Evolutionary conservation across 2,329 filamentous ascomycete species (phyloP), one percentile per base, ranked within the genome.

Genomic region (Erysiphe pulchra): DNA sequence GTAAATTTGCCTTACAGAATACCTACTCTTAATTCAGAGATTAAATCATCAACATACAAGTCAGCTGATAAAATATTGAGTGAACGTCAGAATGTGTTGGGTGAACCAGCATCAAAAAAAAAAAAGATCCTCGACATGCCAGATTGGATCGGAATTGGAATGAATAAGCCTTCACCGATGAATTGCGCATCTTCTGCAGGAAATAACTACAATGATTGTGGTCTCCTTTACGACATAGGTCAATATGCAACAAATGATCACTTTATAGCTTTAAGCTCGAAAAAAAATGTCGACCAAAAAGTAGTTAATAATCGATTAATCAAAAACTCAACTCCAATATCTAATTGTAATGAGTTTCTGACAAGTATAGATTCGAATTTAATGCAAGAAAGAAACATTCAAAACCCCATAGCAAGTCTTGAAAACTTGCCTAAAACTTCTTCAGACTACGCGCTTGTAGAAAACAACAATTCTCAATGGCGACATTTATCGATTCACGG

Each of bases 101-200:
- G 49, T 4, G 47, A 50, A 13, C 45, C 54, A 17, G 49, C 47
- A n/a, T 48, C 51, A 28, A 57, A 53, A 44, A 55, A 49, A 46
- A 48, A 47, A 40, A 55, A 48, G 38, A 44, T 59, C 32, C 52
- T 59, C 40, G 44, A 47, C 10, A 53, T 51, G 20, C 49, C 50
- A 20, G 57, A 59, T 44, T 59, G 57, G 57, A 50, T 54, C 14
- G 55, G 57, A n/a, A 43, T 55, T 7, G 51, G 43, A 10, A 51
- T 51, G 38, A 52, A 53, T 32, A 51, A 47, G 36, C 55, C 53
- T 16, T 33, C 54, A 13, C 41, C 52, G 14, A 33, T 56, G 16
- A 48, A 44, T n/a, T 56, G 53, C 43, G 45, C 44, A 13, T 44
- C 51, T 20, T 42, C 50, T 14, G 49, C 42, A 45, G 42, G 51